Evolutionary conservation across 768 basidiomycete genomes (phyloP).

Genomic region (Suillus decipiens): DNA sequence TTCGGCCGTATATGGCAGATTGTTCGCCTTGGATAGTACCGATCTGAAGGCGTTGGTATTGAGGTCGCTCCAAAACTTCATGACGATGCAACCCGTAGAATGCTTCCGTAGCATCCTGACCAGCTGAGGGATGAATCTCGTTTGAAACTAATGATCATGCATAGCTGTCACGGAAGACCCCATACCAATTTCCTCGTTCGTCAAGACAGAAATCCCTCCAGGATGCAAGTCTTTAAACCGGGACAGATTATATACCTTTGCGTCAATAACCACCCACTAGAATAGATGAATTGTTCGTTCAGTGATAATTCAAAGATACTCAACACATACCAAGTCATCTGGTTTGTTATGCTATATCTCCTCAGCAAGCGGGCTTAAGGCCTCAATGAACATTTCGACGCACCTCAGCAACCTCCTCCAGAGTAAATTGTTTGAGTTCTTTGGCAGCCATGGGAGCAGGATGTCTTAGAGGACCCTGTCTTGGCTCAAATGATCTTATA

Average conservation of each 20-base stretch:
- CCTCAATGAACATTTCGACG: slow-evolving; percentile 15
- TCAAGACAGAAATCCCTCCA: slow-evolving; percentile 77
- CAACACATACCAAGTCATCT: slow-evolving; percentile 65
- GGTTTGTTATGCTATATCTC: slow-evolving; percentile 64
- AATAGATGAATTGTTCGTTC: background rate
- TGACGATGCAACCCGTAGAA: slow-evolving; percentile 90
- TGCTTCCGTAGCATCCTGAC: slow-evolving; percentile 82
- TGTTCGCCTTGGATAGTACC: slow-evolving; percentile 71
- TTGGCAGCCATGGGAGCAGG: slow-evolving; percentile 28
- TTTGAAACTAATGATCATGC: background rate
- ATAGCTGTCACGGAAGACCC: slow-evolving; percentile 7
- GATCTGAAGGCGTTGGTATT: slow-evolving; percentile 72
- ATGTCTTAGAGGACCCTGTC: background rate
- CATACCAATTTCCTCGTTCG: slow-evolving; percentile 76
- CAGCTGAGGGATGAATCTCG: slow-evolving; percentile 47
- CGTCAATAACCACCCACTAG: slow-evolving; percentile 84
- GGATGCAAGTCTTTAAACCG: slow-evolving; percentile 83
- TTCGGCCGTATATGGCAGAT: slow-evolving; percentile 49
- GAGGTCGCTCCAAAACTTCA: slow-evolving; percentile 77
- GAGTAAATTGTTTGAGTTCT: slow-evolving; percentile 46
- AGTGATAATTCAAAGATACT: background rate
- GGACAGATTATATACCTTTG: slow-evolving; percentile 81
- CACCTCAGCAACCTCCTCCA: slow-evolving; percentile 62
- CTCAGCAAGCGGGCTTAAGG: background rate
- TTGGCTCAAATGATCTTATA: background rate